Conservation (phyloP, 2,329 filamentous ascomycete genomes). For the Plenodomus lindquistii region DNA sequence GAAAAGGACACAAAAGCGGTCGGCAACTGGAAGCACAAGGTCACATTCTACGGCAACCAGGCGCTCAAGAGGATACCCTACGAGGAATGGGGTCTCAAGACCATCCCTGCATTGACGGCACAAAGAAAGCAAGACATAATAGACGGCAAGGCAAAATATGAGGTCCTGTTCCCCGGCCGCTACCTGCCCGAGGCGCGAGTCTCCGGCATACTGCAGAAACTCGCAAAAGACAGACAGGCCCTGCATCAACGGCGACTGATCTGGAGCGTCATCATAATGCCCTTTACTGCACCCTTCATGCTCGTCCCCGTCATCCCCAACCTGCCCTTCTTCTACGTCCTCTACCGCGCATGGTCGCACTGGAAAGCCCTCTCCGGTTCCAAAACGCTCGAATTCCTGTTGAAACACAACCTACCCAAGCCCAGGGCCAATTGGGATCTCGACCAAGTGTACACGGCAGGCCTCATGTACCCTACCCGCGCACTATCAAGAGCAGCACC, state of each 20-base stretch:
- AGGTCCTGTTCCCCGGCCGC: constrained; percentile 75
- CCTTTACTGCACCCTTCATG: constrained; percentile 79
- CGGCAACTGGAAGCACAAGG: constrained; percentile 80
- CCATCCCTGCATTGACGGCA: constrained; percentile 78
- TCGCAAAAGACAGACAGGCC: constrained; percentile 79
- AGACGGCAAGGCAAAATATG: constrained; percentile 65
- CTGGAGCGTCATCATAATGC: constrained; percentile 66
- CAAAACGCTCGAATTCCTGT: constrained; percentile 79
- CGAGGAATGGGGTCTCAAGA: constrained; percentile 98
- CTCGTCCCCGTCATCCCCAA: constrained; percentile 87
- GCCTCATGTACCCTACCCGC: constrained; percentile 51
- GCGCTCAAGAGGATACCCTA: constrained; percentile 87
- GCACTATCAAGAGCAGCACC: constrained; percentile 45
- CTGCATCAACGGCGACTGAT: constrained; percentile 77
- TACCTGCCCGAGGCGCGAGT: constrained; percentile 69
- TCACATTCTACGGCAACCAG: constrained; percentile 85
- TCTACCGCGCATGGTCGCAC: constrained; percentile 72
- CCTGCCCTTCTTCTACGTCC: constrained; percentile 94
- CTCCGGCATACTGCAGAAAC: constrained; percentile 64
- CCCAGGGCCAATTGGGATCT: constrained; percentile 69
- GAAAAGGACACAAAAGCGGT: constrained; percentile 70
- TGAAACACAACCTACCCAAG: constrained; percentile 71
- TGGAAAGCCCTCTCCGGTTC: constrained; percentile 74
- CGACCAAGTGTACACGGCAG: constrained; percentile 71
- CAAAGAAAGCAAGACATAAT: constrained; percentile 67